Evolutionary conservation across 331 rosid genomes (phyloP).

Genomic region (Malus hybrid): DNA sequence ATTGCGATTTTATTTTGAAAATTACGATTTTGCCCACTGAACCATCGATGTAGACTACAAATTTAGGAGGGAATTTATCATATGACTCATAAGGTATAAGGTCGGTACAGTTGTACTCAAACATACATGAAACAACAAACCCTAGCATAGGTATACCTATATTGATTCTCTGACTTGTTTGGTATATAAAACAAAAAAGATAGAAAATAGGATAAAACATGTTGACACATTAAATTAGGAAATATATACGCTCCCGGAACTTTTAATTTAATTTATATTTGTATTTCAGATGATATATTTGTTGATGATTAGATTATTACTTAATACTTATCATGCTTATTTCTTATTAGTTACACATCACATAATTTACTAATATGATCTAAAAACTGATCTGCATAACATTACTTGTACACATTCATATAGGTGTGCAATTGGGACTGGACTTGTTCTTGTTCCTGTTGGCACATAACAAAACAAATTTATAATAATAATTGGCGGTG

Average conservation of each 20-base stretch:
- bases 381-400: no score
- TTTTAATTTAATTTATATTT: no score
- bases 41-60: no score
- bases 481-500: background rate
- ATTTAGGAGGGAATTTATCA: no score
- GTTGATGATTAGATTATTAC: accelerated
- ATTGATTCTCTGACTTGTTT: background rate
- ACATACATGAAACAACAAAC: background rate
- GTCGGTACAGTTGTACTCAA: background rate
- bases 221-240: background rate
- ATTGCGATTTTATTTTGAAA: no score
- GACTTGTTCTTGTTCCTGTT: background rate
- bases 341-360: no score
- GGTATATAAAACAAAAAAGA: background rate
- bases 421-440: background rate
- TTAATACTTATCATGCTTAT: no score
- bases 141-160: background rate
- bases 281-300: accelerated
- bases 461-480: background rate
- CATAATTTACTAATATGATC: no score
- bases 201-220: background rate
- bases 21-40: no score
- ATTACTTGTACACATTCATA: no score
- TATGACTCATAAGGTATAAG: no score
- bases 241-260: background rate